A percentile compares a stretch with the other conserved stretches of the same genome.
These are phyloP conservation scores for Fusarium virguliforme DNA, from an alignment of 2,329 filamentous ascomycete species.

Conservation along the genomic window DNA sequence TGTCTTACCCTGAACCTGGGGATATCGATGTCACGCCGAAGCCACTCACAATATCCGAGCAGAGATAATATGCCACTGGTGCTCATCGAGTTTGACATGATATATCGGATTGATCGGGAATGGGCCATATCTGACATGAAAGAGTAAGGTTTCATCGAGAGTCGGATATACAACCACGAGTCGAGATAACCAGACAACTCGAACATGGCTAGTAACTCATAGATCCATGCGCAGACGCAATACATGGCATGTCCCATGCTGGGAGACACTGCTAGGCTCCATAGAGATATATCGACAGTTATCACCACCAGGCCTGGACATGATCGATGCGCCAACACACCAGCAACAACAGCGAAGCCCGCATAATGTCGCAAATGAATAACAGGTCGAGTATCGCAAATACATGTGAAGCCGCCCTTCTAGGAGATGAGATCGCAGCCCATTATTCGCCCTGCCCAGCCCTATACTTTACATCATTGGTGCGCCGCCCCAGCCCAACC, in stretches of 20 bases:
- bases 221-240: not conserved
- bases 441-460: slow-evolving; percentile 46
- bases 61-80: not conserved
- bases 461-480: slow-evolving; percentile 51
- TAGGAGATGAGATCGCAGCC: slow-evolving; percentile 53
- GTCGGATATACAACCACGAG: not conserved
- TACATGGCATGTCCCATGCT: not conserved
- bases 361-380: slow-evolving; percentile 47
- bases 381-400: slow-evolving; percentile 48
- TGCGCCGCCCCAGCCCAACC: slow-evolving; percentile 40
- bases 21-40: not conserved
- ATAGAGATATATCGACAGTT: not conserved
- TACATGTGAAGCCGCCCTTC: slow-evolving; percentile 50
- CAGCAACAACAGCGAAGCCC: slow-evolving; percentile 13
- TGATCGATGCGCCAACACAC: not conserved
- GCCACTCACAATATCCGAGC: not conserved
- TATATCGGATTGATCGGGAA: too few relatives aligned
- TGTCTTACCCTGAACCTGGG: slow-evolving; percentile 9
- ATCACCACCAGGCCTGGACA: not conserved
- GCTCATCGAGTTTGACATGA: too few relatives aligned
- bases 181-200: not conserved
- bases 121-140: not conserved
- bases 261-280: not conserved
- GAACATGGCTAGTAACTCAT: not conserved
- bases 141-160: not conserved